Evolutionary conservation across 495 filamentous ascomycete species (phyloP), one percentile per base, ranked within the genome.

Genomic region (Neurospora sp.): DNA sequence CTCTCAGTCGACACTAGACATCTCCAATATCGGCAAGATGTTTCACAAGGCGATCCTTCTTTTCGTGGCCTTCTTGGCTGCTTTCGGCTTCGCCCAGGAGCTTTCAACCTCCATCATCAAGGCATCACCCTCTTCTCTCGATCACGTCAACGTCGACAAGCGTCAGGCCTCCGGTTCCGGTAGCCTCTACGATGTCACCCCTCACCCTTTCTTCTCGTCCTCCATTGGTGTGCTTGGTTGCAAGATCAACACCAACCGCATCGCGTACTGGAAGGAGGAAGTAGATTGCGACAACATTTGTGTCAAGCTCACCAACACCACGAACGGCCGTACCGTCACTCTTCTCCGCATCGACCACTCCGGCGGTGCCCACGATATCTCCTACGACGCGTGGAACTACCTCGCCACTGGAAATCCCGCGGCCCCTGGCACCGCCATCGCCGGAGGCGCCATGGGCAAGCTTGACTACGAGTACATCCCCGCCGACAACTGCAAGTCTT

Each of bases 381-480:
- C 73, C 39, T 82, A 81, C 69, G 81, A 82, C 38, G 80, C 81
- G 12, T 82, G 81, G 81, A 81, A 82, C 69, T 80, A 80, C 38
- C 80, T 82, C 2, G 73, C 75, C 42, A 81, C 80, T 0, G 81
- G 81, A 11, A 69, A 76, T 5, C 77, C 79, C 16, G 81, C 81
- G 1, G 78, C 79, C 12, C 44, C 44, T 6, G 48, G 48, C 4
- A 59, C 48, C 5, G 74, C 81, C 11, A 74, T 75, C 9, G 70
- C 77, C 3, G 81, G 81, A 69, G 81, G 80, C 7, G 74, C 73
- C 38, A 61, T 79, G 48, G 48, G 48, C 42, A 68, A 73, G 14
- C 76, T 81, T 73, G 69, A 76, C 4, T 81, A 73, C 65, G 71
- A 78, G 20, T 70, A 78, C 40, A 61, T 78, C 14, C 71, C 78